phyloP scores from a whole-genome alignment of 192 early-diverging fungal species.

The Funneliformis mosseae region DNA sequence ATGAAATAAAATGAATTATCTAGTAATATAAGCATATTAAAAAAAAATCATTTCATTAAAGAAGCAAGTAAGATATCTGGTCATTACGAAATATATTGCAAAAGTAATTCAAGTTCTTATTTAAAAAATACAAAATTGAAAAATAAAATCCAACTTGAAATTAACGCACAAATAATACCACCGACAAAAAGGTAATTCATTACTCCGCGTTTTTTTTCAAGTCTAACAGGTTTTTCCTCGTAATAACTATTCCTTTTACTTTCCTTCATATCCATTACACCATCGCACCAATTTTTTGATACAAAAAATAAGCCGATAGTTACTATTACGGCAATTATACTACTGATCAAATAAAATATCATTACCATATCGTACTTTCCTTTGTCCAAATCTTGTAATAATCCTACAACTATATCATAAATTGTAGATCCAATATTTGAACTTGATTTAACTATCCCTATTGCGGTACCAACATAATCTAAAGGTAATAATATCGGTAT shows the following conservation, averaged over 20 bases:
- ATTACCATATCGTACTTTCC: not conserved
- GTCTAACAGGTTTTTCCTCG: too few relatives aligned
- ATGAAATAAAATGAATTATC: too few relatives aligned
- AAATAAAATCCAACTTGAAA: slow-evolving; percentile 13
- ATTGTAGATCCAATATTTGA: slow-evolving; percentile 4
- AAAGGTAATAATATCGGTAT: slow-evolving; percentile 11
- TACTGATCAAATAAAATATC: not conserved
- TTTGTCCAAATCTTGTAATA: not conserved
- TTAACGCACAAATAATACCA: not conserved
- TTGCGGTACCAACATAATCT: slow-evolving; percentile 13
- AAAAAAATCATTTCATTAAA: too few relatives aligned
- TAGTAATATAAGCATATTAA: too few relatives aligned
- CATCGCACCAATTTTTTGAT: not conserved
- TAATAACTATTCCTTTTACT: not conserved
- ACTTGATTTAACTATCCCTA: not conserved
- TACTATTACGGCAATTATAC: not conserved
- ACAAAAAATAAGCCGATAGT: not conserved
- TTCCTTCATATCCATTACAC: slow-evolving; percentile 3
- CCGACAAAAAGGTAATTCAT: not conserved
- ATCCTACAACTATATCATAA: not conserved
- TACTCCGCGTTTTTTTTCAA: not conserved
- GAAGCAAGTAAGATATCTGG: too few relatives aligned
- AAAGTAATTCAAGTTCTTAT: too few relatives aligned
- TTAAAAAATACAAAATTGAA: not conserved
- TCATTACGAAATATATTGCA: too few relatives aligned